A percentile compares a stretch with the other conserved stretches of the same genome.
Evolutionary conservation across 768 basidiomycete genomes (phyloP).

Genomic region (Lanmaoa pseudosensibilis): DNA sequence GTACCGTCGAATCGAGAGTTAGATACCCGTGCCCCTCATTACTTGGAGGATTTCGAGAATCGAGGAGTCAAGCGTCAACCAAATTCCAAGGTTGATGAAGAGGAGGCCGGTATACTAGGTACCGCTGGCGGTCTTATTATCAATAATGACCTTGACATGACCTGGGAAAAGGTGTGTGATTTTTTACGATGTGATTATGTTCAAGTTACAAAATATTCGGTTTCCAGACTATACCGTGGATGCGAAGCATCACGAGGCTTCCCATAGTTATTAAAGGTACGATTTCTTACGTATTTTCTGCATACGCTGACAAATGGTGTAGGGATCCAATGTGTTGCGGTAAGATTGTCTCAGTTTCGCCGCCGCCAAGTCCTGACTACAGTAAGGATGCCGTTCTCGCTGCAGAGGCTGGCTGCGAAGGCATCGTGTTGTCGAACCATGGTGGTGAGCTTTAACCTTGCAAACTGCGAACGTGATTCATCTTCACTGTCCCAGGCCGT

Average conservation of each 20-base stretch:
- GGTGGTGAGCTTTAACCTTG: slow-evolving; percentile 53
- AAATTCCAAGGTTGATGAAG: slow-evolving; percentile 31
- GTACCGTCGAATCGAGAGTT: slow-evolving; percentile 78
- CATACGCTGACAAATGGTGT: slow-evolving; percentile 8
- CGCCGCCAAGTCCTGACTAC: slow-evolving; percentile 5
- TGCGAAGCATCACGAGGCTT: slow-evolving; percentile 64
- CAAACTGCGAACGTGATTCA: not conserved
- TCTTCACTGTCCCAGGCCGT: slow-evolving; percentile 44
- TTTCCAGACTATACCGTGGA: slow-evolving; percentile 71
- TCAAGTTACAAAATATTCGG: not conserved
- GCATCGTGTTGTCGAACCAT: slow-evolving; percentile 88
- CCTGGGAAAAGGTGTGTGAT: slow-evolving; percentile 61
- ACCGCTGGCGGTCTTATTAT: slow-evolving; percentile 67
- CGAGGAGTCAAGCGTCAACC: slow-evolving; percentile 27
- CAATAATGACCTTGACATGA: slow-evolving; percentile 74
- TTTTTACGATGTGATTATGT: not conserved
- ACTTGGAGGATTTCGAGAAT: slow-evolving; percentile 54
- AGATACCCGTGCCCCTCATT: slow-evolving; percentile 63
- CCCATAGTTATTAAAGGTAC: slow-evolving; percentile 76
- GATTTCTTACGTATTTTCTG: not conserved
- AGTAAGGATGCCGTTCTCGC: slow-evolving; percentile 83
- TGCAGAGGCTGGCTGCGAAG: slow-evolving; percentile 79
- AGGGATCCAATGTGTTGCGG: slow-evolving; percentile 77
- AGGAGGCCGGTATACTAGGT: slow-evolving; percentile 47
- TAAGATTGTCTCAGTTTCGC: slow-evolving; percentile 26